Percentiles rank a stretch among this genome's conserved stretches.
These are phyloP conservation scores for Gnaphalium uliginosum DNA, from an alignment of 129 eudicot species.

Conservation along the genomic window DNA sequence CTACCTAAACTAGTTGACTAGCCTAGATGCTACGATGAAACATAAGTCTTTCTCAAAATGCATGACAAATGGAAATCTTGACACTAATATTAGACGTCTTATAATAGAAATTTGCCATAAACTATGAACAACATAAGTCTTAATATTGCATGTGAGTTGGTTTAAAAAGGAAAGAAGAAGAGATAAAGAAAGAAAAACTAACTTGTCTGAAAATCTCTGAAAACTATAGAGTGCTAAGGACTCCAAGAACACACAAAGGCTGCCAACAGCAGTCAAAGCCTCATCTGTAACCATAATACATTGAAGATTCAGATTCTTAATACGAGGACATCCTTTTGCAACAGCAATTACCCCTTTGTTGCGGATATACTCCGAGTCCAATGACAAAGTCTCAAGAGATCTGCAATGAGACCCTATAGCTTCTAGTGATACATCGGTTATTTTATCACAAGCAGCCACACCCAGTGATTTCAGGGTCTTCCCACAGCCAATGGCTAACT, in stretches of 20 bases:
- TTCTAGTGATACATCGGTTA: conserved; percentile 14
- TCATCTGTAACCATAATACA: conserved; percentile 9
- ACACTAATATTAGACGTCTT: not conserved
- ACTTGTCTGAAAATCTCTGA: conserved; percentile 16
- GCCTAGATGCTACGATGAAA: not conserved
- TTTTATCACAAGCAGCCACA: conserved; percentile 19
- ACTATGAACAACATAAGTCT: not conserved
- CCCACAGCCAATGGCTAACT: conserved; percentile 13
- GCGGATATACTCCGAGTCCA: not conserved
- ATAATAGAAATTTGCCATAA: not conserved
- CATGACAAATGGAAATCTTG: not conserved
- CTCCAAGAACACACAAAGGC: conserved; percentile 6
- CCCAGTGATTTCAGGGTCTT: conserved; percentile 8
- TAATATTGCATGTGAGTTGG: not conserved
- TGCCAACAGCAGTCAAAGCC: conserved; percentile 16
- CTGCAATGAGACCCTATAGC: conserved; percentile 19
- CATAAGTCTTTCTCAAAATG: not conserved
- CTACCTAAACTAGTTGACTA: not conserved
- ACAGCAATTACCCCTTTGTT: conserved; percentile 17
- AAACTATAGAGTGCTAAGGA: conserved; percentile 16
- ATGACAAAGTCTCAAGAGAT: conserved; percentile 5
- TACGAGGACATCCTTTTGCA: conserved; percentile 12
- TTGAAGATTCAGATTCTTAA: conserved; percentile 8
- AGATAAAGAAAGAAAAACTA: conserved; percentile 2
- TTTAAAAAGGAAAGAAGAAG: not conserved